These are phyloP conservation scores for Fusarium nisikadoi DNA, from an alignment of 2,329 filamentous ascomycete genomes.

Conservation along the genomic window DNA sequence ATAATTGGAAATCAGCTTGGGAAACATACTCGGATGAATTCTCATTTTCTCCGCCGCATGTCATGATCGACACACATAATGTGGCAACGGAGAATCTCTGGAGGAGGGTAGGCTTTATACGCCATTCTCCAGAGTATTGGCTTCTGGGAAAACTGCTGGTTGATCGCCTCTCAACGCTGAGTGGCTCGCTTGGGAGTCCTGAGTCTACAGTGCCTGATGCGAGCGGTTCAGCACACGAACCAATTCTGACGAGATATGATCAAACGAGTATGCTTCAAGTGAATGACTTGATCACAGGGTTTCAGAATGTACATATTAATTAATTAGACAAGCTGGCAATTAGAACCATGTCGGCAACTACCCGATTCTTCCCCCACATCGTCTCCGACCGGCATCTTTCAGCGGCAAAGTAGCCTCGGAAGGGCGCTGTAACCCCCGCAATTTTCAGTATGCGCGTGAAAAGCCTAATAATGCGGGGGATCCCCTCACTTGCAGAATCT, in stretches of 20 bases:
- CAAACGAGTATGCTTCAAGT: slow-evolving; percentile 15
- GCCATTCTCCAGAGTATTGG: slow-evolving; percentile 3
- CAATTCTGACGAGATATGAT: not conserved
- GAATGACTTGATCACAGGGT: slow-evolving; percentile 1
- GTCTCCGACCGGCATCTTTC: slow-evolving; percentile 9
- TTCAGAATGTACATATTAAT: slow-evolving; percentile 15
- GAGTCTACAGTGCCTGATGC: not conserved
- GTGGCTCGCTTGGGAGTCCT: not conserved
- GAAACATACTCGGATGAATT: not conserved
- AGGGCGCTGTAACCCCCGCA: not conserved
- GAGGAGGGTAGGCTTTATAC: not conserved
- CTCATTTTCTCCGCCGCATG: not conserved
- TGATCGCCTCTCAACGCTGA: not conserved
- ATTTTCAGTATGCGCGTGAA: not conserved
- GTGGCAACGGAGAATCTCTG: not conserved
- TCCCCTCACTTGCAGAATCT: too few relatives aligned
- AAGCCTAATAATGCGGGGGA: not conserved
- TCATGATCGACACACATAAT: not conserved
- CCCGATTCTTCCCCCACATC: slow-evolving; percentile 1
- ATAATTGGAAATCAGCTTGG: not conserved
- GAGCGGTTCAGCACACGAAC: not conserved
- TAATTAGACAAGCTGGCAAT: not conserved
- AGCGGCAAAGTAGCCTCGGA: slow-evolving; percentile 1
- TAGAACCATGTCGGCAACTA: too few relatives aligned
- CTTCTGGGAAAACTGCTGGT: not conserved